Evolutionary conservation across 2,329 filamentous ascomycete species (phyloP), one percentile per base, ranked within the genome.

Genomic region (Esteya vermicola): DNA sequence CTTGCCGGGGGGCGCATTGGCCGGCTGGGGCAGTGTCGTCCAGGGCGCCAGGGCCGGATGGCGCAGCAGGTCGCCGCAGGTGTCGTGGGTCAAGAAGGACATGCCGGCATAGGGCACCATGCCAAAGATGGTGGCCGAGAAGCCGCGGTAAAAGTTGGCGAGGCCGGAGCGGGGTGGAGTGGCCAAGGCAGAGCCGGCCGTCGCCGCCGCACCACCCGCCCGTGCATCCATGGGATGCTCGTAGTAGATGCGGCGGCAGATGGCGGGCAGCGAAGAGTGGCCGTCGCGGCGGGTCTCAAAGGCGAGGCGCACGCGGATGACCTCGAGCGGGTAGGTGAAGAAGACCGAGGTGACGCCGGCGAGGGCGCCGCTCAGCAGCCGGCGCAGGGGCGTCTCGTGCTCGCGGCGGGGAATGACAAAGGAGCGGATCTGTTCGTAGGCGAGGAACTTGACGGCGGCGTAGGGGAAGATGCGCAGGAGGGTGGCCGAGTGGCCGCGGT

Each of bases 61-160:
- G 16, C 88, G 84, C 50, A 98, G 70, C 35, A 91, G 53, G 57
- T 98, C 91, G 45, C 85, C 84, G 31, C 81, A 75, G 5, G 84
- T 85, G 58, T 98, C 91, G 62, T 98, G 91, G 0, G 85, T 93
- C 31, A 98, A 71, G 62, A 98, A 98, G 1, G 86, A 94, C 53
- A 93, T 80, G 51, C 91, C 91, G 1, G 91, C 91, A 54, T 98
- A 98, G 0, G 91, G 91, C 1, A 98, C 65, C 89, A 98, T 98
- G 50, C 91, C 91, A 44, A 93, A 68, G 6, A 98, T 60, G 0
- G 91, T 96, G 0, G 89, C 84, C 0, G 78, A 75, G 58, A 98
- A 98, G 37, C 91, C 91, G 36, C 91, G 78, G 61, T 95, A 98
- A 58, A 98, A 98, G 59, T 98, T 98, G 41, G 75, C 61, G 1